Conservation (phyloP, 164 flowering plant species). For the Dillenia turbinata region DNA sequence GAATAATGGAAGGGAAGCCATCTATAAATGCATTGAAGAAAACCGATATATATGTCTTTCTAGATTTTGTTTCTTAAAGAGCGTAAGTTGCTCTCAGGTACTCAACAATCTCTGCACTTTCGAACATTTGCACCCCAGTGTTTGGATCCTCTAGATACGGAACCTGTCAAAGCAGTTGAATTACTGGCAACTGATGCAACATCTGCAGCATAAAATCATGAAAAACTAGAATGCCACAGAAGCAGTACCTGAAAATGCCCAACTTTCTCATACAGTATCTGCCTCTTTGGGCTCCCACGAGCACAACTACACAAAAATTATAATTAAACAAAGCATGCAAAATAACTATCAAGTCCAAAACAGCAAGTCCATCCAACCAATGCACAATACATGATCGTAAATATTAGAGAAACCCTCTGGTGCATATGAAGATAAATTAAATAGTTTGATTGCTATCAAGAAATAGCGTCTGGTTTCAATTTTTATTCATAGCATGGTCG, state of each 20-base stretch:
- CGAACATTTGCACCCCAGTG: constrained; percentile 90
- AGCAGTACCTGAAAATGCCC: constrained; percentile 78
- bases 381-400: neutral
- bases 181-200: too few relatives aligned
- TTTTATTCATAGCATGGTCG: too few relatives aligned
- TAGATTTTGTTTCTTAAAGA: constrained; percentile 17
- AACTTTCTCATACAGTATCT: constrained; percentile 48
- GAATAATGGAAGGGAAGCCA: too few relatives aligned
- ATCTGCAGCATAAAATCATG: neutral
- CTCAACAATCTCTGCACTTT: constrained; percentile 91
- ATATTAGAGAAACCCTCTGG: too few relatives aligned
- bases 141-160: constrained; percentile 94
- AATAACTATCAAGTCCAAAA: too few relatives aligned
- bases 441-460: too few relatives aligned
- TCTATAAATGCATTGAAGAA: neutral
- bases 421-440: neutral
- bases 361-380: too few relatives aligned
- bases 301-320: constrained; percentile 54
- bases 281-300: constrained; percentile 92
- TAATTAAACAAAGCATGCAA: too few relatives aligned
- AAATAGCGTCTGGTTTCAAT: too few relatives aligned
- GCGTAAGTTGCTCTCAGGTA: constrained; percentile 81
- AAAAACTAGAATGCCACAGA: neutral
- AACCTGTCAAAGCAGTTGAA: constrained; percentile 36
- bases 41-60: too few relatives aligned